Percentiles rank a stretch among this genome's conserved stretches.
Conservation (phyloP, 2,329 filamentous ascomycete species). For the Mycocentrospora acerina region DNA sequence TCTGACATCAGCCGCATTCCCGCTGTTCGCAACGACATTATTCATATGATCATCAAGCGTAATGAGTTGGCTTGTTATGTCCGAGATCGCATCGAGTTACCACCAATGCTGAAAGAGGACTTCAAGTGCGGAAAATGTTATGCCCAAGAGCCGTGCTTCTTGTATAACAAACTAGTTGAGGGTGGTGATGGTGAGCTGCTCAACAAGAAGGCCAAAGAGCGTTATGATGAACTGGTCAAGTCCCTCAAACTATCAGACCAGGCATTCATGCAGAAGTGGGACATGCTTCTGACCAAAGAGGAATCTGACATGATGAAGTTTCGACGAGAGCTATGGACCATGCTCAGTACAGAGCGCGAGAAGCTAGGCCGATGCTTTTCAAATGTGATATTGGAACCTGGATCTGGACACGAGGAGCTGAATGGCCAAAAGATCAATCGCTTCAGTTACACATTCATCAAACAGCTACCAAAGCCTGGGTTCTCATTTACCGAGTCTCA, state of each 20-base stretch:
- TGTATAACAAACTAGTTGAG: constrained; percentile 89
- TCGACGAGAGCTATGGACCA: constrained; percentile 90
- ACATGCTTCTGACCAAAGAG: constrained; percentile 87
- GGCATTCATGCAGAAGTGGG: constrained; percentile 93
- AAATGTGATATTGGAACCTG: constrained; percentile 79
- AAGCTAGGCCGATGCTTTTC: constrained; percentile 87
- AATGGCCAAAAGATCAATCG: constrained; percentile 84
- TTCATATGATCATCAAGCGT: constrained; percentile 95
- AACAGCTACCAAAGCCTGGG: constrained; percentile 59
- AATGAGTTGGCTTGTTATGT: constrained; percentile 87
- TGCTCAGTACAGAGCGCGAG: constrained; percentile 86
- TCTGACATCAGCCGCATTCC: constrained; percentile 84
- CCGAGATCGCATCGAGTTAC: constrained; percentile 77
- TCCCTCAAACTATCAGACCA: constrained; percentile 75
- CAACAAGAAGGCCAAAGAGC: constrained; percentile 74
- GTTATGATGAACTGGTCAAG: constrained; percentile 77
- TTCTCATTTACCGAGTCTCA: constrained; percentile 94
- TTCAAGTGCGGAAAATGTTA: constrained; percentile 86
- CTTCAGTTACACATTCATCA: constrained; percentile 82
- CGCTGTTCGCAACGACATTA: constrained; percentile 80
- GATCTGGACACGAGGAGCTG: constrained; percentile 68
- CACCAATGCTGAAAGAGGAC: constrained; percentile 80
- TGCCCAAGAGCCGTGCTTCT: constrained; percentile 85
- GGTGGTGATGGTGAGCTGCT: constrained; percentile 79
- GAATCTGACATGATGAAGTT: constrained; percentile 87